phyloP scores from a whole-genome alignment of 1,139 yeast genomes.

The Suhomyces bokatorum region DNA sequence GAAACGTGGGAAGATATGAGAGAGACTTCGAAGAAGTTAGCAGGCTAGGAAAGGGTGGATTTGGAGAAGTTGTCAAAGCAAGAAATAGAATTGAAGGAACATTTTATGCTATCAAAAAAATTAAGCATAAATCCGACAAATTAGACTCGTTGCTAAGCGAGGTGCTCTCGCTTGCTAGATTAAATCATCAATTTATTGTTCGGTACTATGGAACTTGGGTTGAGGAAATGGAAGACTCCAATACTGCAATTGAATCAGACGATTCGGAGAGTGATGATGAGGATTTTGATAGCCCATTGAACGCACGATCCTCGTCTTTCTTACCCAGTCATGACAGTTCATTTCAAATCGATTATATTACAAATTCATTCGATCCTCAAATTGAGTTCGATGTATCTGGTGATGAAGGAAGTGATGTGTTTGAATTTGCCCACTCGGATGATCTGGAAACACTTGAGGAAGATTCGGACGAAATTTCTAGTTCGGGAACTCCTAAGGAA shows the following conservation, averaged over 20 bases:
- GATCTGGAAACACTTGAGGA: constrained; percentile 10
- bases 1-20: constrained; percentile 38
- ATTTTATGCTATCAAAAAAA: constrained; percentile 90
- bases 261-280: constrained; percentile 21
- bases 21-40: constrained; percentile 93
- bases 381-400: constrained; percentile 54
- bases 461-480: constrained; percentile 9
- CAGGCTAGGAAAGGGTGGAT: constrained; percentile 91
- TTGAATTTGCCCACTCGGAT: constrained; percentile 31
- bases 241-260: constrained; percentile 21
- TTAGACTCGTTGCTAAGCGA: constrained; percentile 82
- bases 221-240: constrained; percentile 56
- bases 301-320: constrained; percentile 32
- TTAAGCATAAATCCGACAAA: constrained; percentile 78
- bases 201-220: constrained; percentile 97
- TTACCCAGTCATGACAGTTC: constrained; percentile 35
- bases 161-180: constrained; percentile 84
- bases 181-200: constrained; percentile 94
- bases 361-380: constrained; percentile 62
- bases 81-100: constrained; percentile 92
- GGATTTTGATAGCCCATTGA: constrained; percentile 23
- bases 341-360: constrained; percentile 61
- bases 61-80: constrained; percentile 96
- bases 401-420: constrained; percentile 18
- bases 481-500: constrained; percentile 14